Base-by-base conservation (phyloP, 495 filamentous ascomycete species). In the Entonaema liquescens region DNA sequence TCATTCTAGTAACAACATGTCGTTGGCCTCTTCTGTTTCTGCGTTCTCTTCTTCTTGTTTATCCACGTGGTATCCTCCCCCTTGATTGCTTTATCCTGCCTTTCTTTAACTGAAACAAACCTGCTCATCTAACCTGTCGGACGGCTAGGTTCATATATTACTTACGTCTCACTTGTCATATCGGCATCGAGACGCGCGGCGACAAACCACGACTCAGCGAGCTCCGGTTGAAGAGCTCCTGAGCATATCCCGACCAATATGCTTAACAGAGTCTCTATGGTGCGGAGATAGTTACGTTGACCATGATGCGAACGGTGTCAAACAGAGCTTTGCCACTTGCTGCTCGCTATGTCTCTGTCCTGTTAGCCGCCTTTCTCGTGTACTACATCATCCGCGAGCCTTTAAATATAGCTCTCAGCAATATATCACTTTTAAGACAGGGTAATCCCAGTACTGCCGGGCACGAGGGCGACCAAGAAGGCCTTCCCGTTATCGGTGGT, bases 311-410 rank as follows among this genome's bases (percentile, higher is more conserved):
- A 68, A 59, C 66, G 23, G 63, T 77, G 64, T 72, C 75, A 52
- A 77, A 76, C 58, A 71, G 75, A 58, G 55, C 73, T 21, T 47
- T 77, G 40, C 75, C 75, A 28, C 62, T 76, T 54, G 53, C 65
- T 28, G 71, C 60, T 65, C 75, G 75, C 49, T 77, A 74, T 25
- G 57, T 42, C 49, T 70, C 70, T 2, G 65, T 77, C 15, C 60
- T 77, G 19, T 40, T 77, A 25, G 73, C 73, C 19, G 75, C 62
- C 55, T 5, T 77, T 11, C 58, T 77, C 7, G 68, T 77, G 21
- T 77, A 74, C 62, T 75, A 72, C 35, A 54, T 76, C 26, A 70
- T 77, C 12, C 73, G 70, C 33, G 70, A 73, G 49, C 75, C 75
- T 23, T 38, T 77, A 1, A 71, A 72, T 17, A 42, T 36, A 8